phyloP scores from a whole-genome alignment of 208 protist species.

The Leishmania lainsoni region DNA sequence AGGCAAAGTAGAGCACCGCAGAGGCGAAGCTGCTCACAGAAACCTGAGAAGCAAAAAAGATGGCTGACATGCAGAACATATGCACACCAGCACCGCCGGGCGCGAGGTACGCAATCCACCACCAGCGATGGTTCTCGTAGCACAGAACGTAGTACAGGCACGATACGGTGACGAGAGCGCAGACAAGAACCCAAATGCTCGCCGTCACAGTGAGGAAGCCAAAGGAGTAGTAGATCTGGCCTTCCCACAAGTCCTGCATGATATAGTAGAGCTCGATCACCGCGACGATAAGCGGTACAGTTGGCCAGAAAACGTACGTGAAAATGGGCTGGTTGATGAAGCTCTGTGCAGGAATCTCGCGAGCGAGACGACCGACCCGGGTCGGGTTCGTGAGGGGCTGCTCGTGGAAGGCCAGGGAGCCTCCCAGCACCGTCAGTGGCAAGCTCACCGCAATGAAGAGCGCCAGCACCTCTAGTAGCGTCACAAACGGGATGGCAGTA shows the following conservation, averaged over 20 bases:
- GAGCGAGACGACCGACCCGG: conserved; percentile 94
- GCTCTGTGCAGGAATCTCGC: conserved; percentile 94
- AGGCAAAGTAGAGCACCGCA: conserved; percentile 88
- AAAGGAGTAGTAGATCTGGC: conserved; percentile 98
- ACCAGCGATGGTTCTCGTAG: conserved; percentile 98
- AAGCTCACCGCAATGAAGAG: conserved; percentile 94
- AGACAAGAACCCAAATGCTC: conserved; percentile 95
- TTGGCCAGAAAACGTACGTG: conserved; percentile 57
- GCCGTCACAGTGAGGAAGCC: conserved; percentile 97
- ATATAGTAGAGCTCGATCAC: conserved; percentile 99
- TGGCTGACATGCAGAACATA: conserved; percentile 93
- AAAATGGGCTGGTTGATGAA: conserved; percentile 66
- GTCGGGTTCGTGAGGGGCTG: conserved; percentile 82
- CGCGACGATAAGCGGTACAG: conserved; percentile 97
- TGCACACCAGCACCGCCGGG: conserved; percentile 91
- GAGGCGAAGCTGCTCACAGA: conserved; percentile 71
- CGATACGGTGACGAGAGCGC: conserved; percentile 96
- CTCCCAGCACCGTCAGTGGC: conserved; percentile 95
- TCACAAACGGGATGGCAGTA: conserved; percentile 61
- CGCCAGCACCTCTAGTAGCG: conserved; percentile 59
- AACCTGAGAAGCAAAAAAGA: conserved; percentile 89
- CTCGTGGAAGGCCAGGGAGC: conserved; percentile 95
- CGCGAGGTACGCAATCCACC: conserved; percentile 96
- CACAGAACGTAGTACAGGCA: conserved; percentile 98
- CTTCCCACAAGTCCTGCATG: conserved; percentile 92